Base-by-base conservation (phyloP, 352 stramenopile species). In the Halophytophthora polymorphica region DNA sequence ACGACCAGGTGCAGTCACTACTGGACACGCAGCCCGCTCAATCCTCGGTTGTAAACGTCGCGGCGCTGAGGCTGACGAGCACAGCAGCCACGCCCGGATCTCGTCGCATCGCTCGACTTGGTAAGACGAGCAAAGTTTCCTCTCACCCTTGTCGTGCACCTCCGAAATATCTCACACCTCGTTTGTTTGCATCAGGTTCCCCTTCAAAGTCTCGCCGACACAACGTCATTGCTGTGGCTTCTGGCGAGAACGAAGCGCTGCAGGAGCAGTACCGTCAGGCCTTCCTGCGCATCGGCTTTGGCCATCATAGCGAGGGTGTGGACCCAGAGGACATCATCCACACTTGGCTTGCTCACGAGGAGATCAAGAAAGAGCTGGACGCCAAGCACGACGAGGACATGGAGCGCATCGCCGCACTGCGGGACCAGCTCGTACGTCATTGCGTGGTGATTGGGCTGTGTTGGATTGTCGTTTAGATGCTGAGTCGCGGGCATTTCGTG, bases 251-350 rank as follows among this genome's bases (percentile, higher is more conserved):
- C 3, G 54, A 55, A 12, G 65, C 78, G 14, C 18, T 41, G 10
- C 43, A 73, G 23, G 70, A 86, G 31, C 39, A 60, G 14, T 76
- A 73, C 45, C 69, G 69, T 6, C 66, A 82, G 28, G 81, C 77
- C 1, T 93, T 93, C 46, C 74, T 80, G 3, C 66, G 77, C 7
- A 82, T 93, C 40, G 81, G 78, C 6, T 82, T 91, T 50, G 77
- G 77, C 1, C 51, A 83, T 14, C 67, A 66, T 25, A 70, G 52
- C 0, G 78, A 88, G 2, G 58, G 58, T 0, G 66, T 89, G 15
- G 71, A 93, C 42, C 78, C 81, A 0, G 67, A 85, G n/a, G 70
- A 85, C 53, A 77, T 93, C 19, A 73, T 90, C 2, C 72, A 60
- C 14, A 86, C 79, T 34, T 88, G 70, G 45, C 43, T 84, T 23